phyloP scores from a whole-genome alignment of 306 rosid genomes.

The Cicer chorassanicum region DNA sequence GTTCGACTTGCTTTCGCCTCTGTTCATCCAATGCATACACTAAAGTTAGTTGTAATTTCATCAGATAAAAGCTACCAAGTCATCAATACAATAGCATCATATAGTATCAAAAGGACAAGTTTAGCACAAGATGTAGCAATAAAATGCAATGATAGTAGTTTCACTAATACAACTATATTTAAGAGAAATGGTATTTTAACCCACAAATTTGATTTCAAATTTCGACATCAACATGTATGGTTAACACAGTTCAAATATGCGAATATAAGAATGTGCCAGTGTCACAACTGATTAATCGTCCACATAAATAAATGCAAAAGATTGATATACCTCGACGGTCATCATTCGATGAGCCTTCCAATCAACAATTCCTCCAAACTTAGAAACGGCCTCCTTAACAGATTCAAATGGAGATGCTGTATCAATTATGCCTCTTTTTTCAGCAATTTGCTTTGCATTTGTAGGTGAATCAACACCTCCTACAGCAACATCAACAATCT shows the following conservation, averaged over 20 bases:
- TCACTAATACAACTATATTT: no score
- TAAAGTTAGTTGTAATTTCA: not conserved
- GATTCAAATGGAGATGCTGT: conserved; percentile 95
- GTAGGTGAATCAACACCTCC: conserved; percentile 49
- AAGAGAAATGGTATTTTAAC: no score
- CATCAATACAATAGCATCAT: not conserved
- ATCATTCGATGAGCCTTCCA: conserved; percentile 95
- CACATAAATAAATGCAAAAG: not conserved
- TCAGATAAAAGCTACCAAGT: conserved; percentile 12
- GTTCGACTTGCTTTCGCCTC: conserved; percentile 84
- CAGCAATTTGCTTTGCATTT: conserved; percentile 47
- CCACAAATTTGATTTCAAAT: no score
- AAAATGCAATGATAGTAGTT: no score
- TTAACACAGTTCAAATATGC: no score
- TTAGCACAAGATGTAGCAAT: no score
- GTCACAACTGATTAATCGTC: no score
- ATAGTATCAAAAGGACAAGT: no score
- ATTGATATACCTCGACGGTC: conserved; percentile 76
- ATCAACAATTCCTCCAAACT: conserved; percentile 94
- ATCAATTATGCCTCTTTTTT: conserved; percentile 70
- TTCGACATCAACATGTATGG: no score
- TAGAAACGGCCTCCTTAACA: conserved; percentile 95
- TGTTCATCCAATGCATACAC: conserved; percentile 48
- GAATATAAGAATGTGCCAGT: no score
- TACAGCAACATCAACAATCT: conserved; percentile 22